Evolutionary conservation across 305 asterid species (phyloP).

Genomic region (Fraxinus nigra): DNA sequence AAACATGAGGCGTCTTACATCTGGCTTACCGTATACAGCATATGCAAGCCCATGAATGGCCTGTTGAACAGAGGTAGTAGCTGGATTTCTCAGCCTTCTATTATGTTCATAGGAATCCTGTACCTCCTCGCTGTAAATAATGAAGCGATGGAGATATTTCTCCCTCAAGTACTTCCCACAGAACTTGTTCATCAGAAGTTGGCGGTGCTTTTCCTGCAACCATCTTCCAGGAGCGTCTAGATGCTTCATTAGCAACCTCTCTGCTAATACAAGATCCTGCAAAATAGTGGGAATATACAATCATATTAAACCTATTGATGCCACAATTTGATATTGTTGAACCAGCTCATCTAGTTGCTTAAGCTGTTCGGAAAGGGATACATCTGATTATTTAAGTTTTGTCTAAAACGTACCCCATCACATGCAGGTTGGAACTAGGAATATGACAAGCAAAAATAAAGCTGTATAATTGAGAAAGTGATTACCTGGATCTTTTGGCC

Average conservation of each 20-base stretch:
- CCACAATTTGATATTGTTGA: background rate
- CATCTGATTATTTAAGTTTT: background rate
- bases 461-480: background rate
- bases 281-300: background rate
- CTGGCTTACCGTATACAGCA: slow-evolving; percentile 84
- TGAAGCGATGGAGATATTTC: slow-evolving; percentile 74
- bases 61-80: slow-evolving; percentile 91
- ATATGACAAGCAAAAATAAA: background rate
- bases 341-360: background rate
- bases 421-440: background rate
- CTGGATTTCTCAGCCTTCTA: slow-evolving; percentile 90
- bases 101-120: slow-evolving; percentile 87
- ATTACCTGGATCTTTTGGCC: slow-evolving; percentile 96
- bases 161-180: slow-evolving; percentile 88
- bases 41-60: slow-evolving; percentile 88
- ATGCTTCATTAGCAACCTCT: slow-evolving; percentile 93
- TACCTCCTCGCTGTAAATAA: slow-evolving; percentile 81
- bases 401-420: background rate
- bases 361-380: background rate
- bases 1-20: slow-evolving; percentile 90
- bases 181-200: slow-evolving; percentile 89
- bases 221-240: slow-evolving; percentile 94
- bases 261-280: slow-evolving; percentile 96
- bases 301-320: background rate
- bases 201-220: slow-evolving; percentile 80